Percentiles rank a stretch among this genome's conserved stretches.
These are phyloP conservation scores for Wickerhamomyces mucosus DNA, from an alignment of 805 yeast species.

Conservation along the genomic window DNA sequence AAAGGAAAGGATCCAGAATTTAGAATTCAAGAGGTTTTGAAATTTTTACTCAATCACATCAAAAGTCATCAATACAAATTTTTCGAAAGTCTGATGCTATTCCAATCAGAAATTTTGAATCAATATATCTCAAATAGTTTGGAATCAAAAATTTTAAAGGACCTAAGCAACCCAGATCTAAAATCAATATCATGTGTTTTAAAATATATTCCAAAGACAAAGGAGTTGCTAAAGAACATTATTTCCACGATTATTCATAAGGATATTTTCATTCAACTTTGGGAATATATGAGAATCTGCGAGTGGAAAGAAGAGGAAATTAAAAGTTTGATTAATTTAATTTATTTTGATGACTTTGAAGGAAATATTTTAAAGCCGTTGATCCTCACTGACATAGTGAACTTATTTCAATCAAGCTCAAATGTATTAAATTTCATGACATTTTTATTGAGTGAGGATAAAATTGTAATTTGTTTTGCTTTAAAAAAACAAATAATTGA, in stretches of 20 bases:
- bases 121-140: constrained; percentile 14
- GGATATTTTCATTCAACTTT: constrained; percentile 1
- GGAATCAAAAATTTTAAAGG: constrained; percentile 15
- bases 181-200: constrained; percentile 8
- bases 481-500: too few relatives aligned
- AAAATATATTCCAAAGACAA: constrained; percentile 5
- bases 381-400: too few relatives aligned
- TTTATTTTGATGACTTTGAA: too few relatives aligned
- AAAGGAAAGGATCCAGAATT: too few relatives aligned
- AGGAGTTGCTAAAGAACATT: constrained; percentile 4
- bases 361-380: too few relatives aligned
- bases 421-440: too few relatives aligned
- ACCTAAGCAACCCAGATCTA: constrained; percentile 2
- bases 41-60: constrained; percentile 9
- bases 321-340: too few relatives aligned
- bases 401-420: too few relatives aligned
- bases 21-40: constrained; percentile 10
- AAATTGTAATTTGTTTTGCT: too few relatives aligned
- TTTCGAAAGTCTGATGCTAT: constrained; percentile 6
- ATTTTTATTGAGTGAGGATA: too few relatives aligned
- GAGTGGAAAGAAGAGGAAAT: too few relatives aligned
- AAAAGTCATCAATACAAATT: constrained; percentile 10
- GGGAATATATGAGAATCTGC: constrained; percentile 1
- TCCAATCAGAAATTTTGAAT: constrained; percentile 2
- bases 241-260: background rate